Conservation (phyloP, 805 yeast genomes). For the Candida dajiaensis region DNA sequence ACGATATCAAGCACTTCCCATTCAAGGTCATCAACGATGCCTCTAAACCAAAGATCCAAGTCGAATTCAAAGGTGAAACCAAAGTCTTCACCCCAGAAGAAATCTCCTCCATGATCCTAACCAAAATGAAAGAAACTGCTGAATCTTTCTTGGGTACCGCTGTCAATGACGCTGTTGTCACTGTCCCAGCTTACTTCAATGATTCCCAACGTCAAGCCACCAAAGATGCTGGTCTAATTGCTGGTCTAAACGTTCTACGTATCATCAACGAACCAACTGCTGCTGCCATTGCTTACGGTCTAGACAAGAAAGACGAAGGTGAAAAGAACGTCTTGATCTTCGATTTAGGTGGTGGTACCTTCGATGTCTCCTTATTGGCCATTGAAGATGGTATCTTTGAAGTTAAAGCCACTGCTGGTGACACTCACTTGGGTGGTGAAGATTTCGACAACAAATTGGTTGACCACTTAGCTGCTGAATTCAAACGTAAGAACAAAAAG, state of each 20-base stretch:
- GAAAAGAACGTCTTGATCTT: slow-evolving; percentile 86
- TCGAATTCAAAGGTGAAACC: slow-evolving; percentile 54
- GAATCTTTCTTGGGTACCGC: slow-evolving; percentile 13
- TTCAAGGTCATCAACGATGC: slow-evolving; percentile 68
- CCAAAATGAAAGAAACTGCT: slow-evolving; percentile 64
- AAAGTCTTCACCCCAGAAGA: slow-evolving; percentile 91
- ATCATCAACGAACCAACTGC: slow-evolving; percentile 43
- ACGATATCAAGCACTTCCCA: slow-evolving; percentile 79
- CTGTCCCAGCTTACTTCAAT: slow-evolving; percentile 17
- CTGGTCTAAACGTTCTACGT: slow-evolving; percentile 15
- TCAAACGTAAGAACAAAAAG: slow-evolving; percentile 96
- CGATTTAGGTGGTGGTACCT: slow-evolving; percentile 97
- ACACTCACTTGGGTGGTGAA: slow-evolving; percentile 40
- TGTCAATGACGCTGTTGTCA: slow-evolving; percentile 13
- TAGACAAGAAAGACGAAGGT: slow-evolving; percentile 66
- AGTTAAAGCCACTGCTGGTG: slow-evolving; percentile 76
- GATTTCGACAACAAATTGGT: slow-evolving; percentile 95
- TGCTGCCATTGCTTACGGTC: slow-evolving; percentile 95
- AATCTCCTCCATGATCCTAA: slow-evolving; percentile 85
- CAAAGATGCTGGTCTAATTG: slow-evolving; percentile 16
- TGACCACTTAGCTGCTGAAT: slow-evolving; percentile 85
- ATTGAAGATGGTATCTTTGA: slow-evolving; percentile 96
- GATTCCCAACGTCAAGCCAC: slow-evolving; percentile 17
- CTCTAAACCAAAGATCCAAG: slow-evolving; percentile 55
- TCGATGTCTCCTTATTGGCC: slow-evolving; percentile 87